Conservation (phyloP, 805 yeast species). For the Ogataea ganodermae region DNA sequence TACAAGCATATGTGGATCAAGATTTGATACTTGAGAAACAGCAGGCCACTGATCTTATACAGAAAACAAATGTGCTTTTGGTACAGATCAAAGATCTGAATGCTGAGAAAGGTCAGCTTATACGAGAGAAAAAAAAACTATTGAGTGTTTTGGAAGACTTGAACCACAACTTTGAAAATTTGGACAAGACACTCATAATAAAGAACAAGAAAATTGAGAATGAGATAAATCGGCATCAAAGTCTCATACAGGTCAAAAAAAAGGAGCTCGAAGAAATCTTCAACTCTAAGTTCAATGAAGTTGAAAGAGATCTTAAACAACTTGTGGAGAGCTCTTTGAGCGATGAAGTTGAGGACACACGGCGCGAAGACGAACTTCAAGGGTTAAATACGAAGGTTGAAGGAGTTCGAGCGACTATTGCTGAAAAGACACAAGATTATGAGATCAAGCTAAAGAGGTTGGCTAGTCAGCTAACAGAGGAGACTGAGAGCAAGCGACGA, state of each 20-base stretch:
- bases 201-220: slow-evolving; percentile 20
- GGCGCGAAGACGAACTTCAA: slow-evolving; percentile 28
- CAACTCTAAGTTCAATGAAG: slow-evolving; percentile 22
- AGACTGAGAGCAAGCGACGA: slow-evolving; percentile 2
- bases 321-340: slow-evolving; percentile 28
- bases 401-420: not conserved
- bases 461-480: slow-evolving; percentile 3
- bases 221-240: slow-evolving; percentile 30
- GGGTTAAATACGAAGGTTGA: not conserved
- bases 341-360: slow-evolving; percentile 35
- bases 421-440: slow-evolving; percentile 1
- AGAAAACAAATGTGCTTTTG: slow-evolving; percentile 16
- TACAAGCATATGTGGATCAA: slow-evolving; percentile 28
- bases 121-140: slow-evolving; percentile 24
- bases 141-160: slow-evolving; percentile 17
- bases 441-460: slow-evolving; percentile 13
- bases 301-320: slow-evolving; percentile 21
- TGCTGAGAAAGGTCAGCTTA: slow-evolving; percentile 22
- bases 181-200: slow-evolving; percentile 23
- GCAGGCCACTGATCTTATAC: slow-evolving; percentile 20
- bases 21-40: slow-evolving; percentile 28
- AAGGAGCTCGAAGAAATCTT: slow-evolving; percentile 28
- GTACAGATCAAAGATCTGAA: slow-evolving; percentile 24
- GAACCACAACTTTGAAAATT: slow-evolving; percentile 17
- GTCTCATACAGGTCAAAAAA: slow-evolving; percentile 36